phyloP scores from a whole-genome alignment of 1,139 yeast genomes.

The Zhuliangozyma blackwelliae region DNA sequence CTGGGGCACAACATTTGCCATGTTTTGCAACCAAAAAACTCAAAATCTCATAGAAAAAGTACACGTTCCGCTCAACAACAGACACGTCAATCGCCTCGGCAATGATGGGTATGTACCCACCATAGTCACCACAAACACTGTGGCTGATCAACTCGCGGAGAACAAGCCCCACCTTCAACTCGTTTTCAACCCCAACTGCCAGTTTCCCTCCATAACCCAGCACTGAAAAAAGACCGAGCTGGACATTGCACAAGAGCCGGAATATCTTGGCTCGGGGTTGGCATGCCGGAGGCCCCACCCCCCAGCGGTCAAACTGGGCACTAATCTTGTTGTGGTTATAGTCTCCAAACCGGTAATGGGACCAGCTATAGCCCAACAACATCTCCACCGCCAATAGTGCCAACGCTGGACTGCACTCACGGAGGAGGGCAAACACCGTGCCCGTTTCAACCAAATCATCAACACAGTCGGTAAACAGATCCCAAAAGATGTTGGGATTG shows the following conservation, averaged over 20 bases:
- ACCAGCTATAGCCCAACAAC: constrained; percentile 33
- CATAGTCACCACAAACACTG: constrained; percentile 26
- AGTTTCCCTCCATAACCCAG: constrained; percentile 8
- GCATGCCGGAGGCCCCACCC: constrained; percentile 18
- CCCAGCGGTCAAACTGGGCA: constrained; percentile 19
- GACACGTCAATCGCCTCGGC: constrained; percentile 29
- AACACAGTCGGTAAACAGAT: constrained; percentile 30
- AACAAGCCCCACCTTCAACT: constrained; percentile 22
- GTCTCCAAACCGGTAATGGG: constrained; percentile 26
- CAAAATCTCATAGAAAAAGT: constrained; percentile 26
- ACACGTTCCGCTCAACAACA: constrained; percentile 10
- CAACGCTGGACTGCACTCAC: constrained; percentile 8
- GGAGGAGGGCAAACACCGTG: constrained; percentile 17
- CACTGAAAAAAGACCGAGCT: constrained; percentile 22
- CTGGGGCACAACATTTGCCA: constrained; percentile 23
- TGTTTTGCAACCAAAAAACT: constrained; percentile 24
- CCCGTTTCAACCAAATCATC: constrained; percentile 32
- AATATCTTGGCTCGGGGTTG: constrained; percentile 27
- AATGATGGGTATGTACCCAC: constrained; percentile 30
- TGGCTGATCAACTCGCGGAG: constrained; percentile 19
- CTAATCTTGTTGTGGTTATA: constrained; percentile 3
- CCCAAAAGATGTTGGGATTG: constrained; percentile 29
- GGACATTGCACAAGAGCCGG: constrained; percentile 30
- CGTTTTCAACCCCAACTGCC: constrained; percentile 13
- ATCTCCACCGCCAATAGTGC: constrained; percentile 25